These are phyloP conservation scores for Fusarium hainanense DNA, from an alignment of 2,329 filamentous ascomycete genomes.

Conservation along the genomic window DNA sequence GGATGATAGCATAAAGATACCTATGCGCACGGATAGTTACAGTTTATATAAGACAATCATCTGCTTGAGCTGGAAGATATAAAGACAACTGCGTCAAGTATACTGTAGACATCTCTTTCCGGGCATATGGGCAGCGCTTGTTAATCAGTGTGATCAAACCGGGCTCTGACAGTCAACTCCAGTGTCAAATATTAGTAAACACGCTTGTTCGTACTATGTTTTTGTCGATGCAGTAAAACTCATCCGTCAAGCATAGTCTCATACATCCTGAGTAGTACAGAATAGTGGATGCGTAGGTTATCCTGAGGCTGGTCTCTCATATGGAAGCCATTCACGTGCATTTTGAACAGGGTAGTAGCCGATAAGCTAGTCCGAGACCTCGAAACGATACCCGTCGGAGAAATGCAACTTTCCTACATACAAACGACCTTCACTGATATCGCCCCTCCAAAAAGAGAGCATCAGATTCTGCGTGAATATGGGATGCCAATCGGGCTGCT, in stretches of 20 bases:
- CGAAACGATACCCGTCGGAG: neutral
- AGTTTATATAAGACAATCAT: neutral
- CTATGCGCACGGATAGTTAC: neutral
- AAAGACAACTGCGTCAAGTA: accelerated
- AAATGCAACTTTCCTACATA: neutral
- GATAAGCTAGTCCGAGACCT: neutral
- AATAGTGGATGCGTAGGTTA: neutral
- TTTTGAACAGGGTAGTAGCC: neutral
- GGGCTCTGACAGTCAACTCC: neutral
- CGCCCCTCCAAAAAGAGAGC: neutral
- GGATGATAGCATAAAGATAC: neutral
- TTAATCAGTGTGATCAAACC: neutral
- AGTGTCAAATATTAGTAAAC: neutral
- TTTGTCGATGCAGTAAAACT: neutral
- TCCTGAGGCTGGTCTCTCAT: too few species aligned
- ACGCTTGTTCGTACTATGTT: neutral
- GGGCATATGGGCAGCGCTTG: neutral
- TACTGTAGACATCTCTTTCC: neutral
- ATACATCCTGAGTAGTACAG: neutral
- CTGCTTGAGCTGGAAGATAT: neutral
- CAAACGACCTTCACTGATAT: neutral
- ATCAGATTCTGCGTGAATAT: conserved; percentile 1
- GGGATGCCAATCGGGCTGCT: conserved; percentile 29
- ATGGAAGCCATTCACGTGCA: conserved; percentile 26
- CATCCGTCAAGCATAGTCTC: neutral